Evolutionary conservation across 192 early-diverging fungal genomes (phyloP).

Genomic region (Coemansia aciculifera): DNA sequence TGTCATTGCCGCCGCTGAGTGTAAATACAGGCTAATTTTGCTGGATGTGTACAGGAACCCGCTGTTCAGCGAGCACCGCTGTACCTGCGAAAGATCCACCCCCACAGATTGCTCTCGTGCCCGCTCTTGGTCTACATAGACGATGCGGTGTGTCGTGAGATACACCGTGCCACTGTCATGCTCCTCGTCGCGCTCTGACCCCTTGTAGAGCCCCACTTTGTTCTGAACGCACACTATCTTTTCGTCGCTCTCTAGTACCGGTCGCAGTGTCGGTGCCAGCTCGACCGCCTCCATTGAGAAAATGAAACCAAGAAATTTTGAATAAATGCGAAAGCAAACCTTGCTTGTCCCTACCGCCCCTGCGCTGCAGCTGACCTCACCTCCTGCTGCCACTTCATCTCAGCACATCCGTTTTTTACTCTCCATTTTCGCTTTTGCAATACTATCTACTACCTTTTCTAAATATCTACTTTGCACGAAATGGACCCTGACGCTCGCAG

Average conservation of each 20-base stretch:
- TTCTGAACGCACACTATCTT: slow-evolving; percentile 47
- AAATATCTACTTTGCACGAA: not conserved
- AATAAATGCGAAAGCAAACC: not conserved
- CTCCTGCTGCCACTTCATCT: not conserved
- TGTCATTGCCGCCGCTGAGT: not conserved
- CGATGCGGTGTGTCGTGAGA: slow-evolving; percentile 69
- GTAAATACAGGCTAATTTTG: slow-evolving; percentile 33
- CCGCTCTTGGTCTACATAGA: slow-evolving; percentile 74
- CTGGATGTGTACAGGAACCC: slow-evolving; percentile 50
- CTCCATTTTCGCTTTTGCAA: not conserved
- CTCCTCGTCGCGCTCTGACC: slow-evolving; percentile 50
- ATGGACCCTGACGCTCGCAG: not conserved
- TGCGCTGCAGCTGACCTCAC: not conserved
- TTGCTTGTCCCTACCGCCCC: not conserved
- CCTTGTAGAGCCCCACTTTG: slow-evolving; percentile 52
- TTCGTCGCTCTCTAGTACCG: slow-evolving; percentile 44
- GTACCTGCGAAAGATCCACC: slow-evolving; percentile 53
- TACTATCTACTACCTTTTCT: not conserved
- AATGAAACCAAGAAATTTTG: not conserved
- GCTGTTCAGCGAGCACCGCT: slow-evolving; percentile 36
- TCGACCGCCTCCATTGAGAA: slow-evolving; percentile 39
- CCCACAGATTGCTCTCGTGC: slow-evolving; percentile 61
- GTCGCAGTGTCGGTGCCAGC: slow-evolving; percentile 50
- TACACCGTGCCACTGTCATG: slow-evolving; percentile 76
- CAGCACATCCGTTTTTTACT: not conserved